Base-by-base conservation (phyloP, 2,329 filamentous ascomycete species). In the Monilinia fructigena region DNA sequence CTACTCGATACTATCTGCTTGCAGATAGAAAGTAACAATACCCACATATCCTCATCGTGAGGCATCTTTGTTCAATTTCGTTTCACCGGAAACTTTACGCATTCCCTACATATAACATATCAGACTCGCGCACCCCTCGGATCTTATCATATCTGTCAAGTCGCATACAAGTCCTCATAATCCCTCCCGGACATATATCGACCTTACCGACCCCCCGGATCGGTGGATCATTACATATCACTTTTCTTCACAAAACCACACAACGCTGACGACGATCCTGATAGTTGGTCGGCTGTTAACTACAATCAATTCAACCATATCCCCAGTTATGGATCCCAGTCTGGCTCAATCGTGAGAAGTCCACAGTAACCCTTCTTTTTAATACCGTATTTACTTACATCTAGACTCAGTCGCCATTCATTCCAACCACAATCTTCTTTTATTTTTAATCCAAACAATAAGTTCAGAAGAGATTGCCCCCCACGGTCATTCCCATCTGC, bases 311-410 rank as follows among this genome's bases (percentile, higher is more conserved):
- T 68, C 63, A 70, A 69, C 68, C 70, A 64, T 69, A 68, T 68
- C 70, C 73, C 72, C 75, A 77, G 77, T 75, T 78, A 85, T 85
- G 83, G 81, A 84, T 74, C 78, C 82, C 69, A 79, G 76, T 74
- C 82, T 84, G 73, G 77, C 80, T 74, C 80, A 83, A 73, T 75
- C 84, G 83, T 86, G 83, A 77, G 83, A 74, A 71, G 62, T 72
- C 68, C 73, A 73, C 70, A 71, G 70, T 68, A 66, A 52, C 66
- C 65, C 72, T 65, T 58, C 47, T 55, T 53, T 58, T 65, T 67
- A 66, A 70, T 68, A 69, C 68, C 71, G 72, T 61, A 68, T 66
- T 68, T 74, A 75, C 81, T 82, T 76, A 81, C 77, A 69, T 76
- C 70, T 66, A 70, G 67, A 70, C 68, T 73, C 64, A 83, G 81